Evolutionary conservation across 345 rosid genomes (phyloP).

Genomic region (Populus alba): DNA sequence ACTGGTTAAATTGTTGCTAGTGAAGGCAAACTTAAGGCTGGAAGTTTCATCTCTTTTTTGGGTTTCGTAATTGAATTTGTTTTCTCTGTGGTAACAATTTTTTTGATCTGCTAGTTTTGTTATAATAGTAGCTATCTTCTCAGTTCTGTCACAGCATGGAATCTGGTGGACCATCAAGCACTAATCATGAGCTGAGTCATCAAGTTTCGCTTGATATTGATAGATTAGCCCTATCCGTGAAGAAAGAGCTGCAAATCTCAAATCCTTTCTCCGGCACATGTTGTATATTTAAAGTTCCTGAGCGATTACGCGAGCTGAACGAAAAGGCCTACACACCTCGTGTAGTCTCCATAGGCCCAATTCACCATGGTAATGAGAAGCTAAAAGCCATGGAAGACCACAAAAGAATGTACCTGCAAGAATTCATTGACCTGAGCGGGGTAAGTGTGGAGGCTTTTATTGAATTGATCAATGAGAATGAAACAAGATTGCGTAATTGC

Average conservation of each 20-base stretch:
- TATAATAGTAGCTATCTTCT: no score
- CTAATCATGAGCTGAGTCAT: background rate
- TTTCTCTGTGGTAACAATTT: no score
- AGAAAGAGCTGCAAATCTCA: background rate
- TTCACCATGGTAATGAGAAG: background rate
- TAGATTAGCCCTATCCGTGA: background rate
- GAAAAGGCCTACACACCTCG: background rate
- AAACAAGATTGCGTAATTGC: background rate
- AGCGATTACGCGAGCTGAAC: background rate
- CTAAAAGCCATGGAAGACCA: constrained; percentile 5
- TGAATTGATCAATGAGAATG: background rate
- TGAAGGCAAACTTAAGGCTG: no score
- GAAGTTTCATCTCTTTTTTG: no score
- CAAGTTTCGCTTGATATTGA: background rate
- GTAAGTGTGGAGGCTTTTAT: background rate
- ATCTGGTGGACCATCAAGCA: background rate
- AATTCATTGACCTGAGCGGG: background rate
- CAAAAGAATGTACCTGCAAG: background rate
- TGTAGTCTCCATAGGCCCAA: background rate
- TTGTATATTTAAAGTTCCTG: constrained; percentile 13
- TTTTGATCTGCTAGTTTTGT: no score
- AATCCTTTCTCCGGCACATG: background rate
- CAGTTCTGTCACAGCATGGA: no score
- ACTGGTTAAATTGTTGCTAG: no score
- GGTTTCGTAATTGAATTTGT: no score